phyloP scores from a whole-genome alignment of 2,329 filamentous ascomycete genomes.

The Pseudogymnoascus sp. region DNA sequence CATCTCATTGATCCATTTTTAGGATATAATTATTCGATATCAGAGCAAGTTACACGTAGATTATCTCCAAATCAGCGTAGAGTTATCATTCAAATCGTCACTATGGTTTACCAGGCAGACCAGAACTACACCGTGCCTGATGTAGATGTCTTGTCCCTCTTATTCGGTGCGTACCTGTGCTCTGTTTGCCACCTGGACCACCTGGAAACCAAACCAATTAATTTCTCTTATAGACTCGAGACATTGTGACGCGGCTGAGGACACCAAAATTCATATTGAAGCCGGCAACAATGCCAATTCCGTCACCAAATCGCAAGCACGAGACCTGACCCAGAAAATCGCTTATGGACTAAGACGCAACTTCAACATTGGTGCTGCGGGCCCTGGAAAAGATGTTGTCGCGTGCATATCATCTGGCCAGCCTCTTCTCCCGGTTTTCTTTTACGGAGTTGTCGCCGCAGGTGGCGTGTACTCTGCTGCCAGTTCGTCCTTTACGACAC shows the following conservation, averaged over 20 bases:
- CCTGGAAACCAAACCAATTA: not conserved
- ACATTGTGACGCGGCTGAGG: slow-evolving; percentile 32
- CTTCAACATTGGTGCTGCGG: slow-evolving; percentile 44
- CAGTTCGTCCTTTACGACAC: slow-evolving; percentile 59
- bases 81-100: not conserved
- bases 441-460: slow-evolving; percentile 69
- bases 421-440: slow-evolving; percentile 51
- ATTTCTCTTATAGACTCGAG: slow-evolving; percentile 29
- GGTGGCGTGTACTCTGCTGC: slow-evolving; percentile 72
- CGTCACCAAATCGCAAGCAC: slow-evolving; percentile 45
- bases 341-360: slow-evolving; percentile 46
- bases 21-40: not conserved
- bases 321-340: slow-evolving; percentile 42
- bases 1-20: not conserved
- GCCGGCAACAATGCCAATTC: slow-evolving; percentile 45
- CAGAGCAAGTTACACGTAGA: not conserved
- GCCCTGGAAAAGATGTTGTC: slow-evolving; percentile 44
- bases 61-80: not conserved
- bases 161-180: slow-evolving; percentile 13
- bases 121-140: slow-evolving; percentile 13
- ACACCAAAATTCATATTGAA: slow-evolving; percentile 48
- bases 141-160: slow-evolving; percentile 14
- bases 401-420: slow-evolving; percentile 51
- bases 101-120: slow-evolving; percentile 13
- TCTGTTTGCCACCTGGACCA: not conserved